These are phyloP conservation scores for Tetrapyrgos nigripes DNA, from an alignment of 1,284 basidiomycete species.

Conservation along the genomic window DNA sequence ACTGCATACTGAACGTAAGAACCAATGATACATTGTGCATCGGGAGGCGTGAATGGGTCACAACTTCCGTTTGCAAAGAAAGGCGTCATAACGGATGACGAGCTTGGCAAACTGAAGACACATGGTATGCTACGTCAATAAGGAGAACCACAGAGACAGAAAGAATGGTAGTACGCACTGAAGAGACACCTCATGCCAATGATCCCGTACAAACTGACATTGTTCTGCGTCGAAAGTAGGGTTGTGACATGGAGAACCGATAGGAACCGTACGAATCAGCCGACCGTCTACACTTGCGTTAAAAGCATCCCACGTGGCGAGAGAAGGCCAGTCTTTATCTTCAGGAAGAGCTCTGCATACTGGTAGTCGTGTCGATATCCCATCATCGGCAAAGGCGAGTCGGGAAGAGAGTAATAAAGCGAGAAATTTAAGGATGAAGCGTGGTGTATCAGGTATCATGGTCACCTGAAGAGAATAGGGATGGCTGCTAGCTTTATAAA, in stretches of 20 bases:
- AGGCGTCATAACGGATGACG: constrained; percentile 20
- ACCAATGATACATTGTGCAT: constrained; percentile 23
- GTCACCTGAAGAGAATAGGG: too few relatives aligned
- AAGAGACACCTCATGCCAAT: constrained; percentile 21
- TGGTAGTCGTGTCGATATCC: too few relatives aligned
- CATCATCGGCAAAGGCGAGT: too few relatives aligned
- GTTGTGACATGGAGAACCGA: constrained; percentile 25
- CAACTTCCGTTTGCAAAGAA: constrained; percentile 29
- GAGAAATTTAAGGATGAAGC: too few relatives aligned
- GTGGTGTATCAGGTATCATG: too few relatives aligned
- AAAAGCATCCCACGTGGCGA: constrained; percentile 25
- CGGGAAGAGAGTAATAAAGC: too few relatives aligned
- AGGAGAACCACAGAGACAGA: not conserved
- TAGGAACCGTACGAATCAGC: constrained; percentile 27
- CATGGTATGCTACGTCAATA: not conserved
- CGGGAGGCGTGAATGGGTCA: constrained; percentile 24
- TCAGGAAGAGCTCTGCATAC: constrained; percentile 14
- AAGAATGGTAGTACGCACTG: constrained; percentile 15
- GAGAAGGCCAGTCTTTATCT: constrained; percentile 25
- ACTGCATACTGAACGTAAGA: constrained; percentile 30
- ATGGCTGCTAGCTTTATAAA: too few relatives aligned
- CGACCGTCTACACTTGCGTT: constrained; percentile 27
- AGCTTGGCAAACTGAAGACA: constrained; percentile 9
- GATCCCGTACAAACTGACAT: constrained; percentile 15
- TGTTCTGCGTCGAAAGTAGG: constrained; percentile 16